phyloP scores from a whole-genome alignment of 192 early-diverging fungal species.

The Fimicolochytrium jonesii region DNA sequence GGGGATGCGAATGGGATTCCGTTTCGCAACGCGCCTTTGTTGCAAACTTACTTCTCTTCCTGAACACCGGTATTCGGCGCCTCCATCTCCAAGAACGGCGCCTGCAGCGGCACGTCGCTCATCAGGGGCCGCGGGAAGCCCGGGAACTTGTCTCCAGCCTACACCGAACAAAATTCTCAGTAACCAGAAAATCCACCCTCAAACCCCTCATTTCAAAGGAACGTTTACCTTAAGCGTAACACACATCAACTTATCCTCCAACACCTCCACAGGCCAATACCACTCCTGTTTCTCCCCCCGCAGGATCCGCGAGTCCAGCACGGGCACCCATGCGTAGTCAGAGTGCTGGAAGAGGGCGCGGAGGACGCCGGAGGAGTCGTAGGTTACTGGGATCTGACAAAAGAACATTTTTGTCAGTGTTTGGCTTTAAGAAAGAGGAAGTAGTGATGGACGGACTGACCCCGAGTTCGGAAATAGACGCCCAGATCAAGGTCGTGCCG shows the following conservation, averaged over 20 bases:
- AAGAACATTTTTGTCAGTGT: conserved; percentile 1
- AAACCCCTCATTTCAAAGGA: too few species aligned
- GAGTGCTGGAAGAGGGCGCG: conserved; percentile 67
- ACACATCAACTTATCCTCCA: conserved; percentile 66
- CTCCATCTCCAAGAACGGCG: conserved; percentile 59
- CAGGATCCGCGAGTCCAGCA: conserved; percentile 59
- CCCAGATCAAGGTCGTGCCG: conserved; percentile 65
- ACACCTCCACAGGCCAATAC: conserved; percentile 86
- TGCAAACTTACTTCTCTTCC: conserved; percentile 35
- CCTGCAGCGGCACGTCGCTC: conserved; percentile 57
- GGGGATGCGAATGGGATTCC: too few species aligned
- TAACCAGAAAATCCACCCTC: too few species aligned
- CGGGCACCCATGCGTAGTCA: conserved; percentile 73
- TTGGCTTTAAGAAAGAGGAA: too few species aligned
- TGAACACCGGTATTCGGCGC: conserved; percentile 15
- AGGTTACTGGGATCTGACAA: conserved; percentile 62
- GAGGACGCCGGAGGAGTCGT: conserved; percentile 76
- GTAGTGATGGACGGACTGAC: too few species aligned
- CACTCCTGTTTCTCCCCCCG: conserved; percentile 45
- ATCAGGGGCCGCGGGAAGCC: conserved; percentile 67
- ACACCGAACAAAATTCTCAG: neutral
- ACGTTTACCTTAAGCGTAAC: conserved; percentile 71
- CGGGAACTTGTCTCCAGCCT: conserved; percentile 58
- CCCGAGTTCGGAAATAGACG: conserved; percentile 77
- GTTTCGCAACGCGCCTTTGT: too few species aligned